A percentile compares a stretch with the other conserved stretches of the same genome.
Evolutionary conservation across 371 early-diverging fungal genomes (phyloP).

Genomic region (Rhizopus arrhizus): DNA sequence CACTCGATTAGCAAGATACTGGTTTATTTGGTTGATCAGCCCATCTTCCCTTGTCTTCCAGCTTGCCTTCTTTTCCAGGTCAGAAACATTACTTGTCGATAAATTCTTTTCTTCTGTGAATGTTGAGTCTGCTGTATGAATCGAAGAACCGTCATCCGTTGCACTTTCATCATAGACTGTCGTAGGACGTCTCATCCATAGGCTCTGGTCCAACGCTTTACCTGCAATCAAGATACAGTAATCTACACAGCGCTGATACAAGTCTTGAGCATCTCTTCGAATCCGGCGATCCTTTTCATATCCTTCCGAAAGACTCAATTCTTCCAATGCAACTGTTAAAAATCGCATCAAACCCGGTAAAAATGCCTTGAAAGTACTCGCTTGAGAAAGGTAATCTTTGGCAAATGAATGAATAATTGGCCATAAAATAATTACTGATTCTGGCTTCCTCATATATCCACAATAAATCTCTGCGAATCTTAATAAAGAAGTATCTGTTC

Average conservation of each 20-base stretch:
- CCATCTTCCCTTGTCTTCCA: conserved; percentile 55
- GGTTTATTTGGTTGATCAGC: conserved; percentile 51
- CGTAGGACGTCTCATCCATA: conserved; percentile 67
- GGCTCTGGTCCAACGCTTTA: conserved; percentile 74
- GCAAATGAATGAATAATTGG: conserved; percentile 63
- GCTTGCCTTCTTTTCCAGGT: conserved; percentile 50
- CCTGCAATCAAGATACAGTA: conserved; percentile 79
- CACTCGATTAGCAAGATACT: conserved; percentile 58
- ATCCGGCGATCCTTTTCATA: conserved; percentile 67
- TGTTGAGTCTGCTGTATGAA: conserved; percentile 18
- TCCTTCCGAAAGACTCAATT: conserved; percentile 44
- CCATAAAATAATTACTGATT: conserved; percentile 66
- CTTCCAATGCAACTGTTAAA: conserved; percentile 61
- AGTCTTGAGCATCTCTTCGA: conserved; percentile 69
- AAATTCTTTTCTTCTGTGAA: conserved; percentile 21
- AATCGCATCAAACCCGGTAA: conserved; percentile 58
- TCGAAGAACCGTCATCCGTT: conserved; percentile 27
- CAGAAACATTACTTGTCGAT: conserved; percentile 47
- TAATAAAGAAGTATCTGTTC: conserved; percentile 64
- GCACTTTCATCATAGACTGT: conserved; percentile 40
- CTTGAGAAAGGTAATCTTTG: conserved; percentile 69
- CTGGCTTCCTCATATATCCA: conserved; percentile 45
- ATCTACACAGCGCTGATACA: conserved; percentile 73
- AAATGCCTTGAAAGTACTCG: conserved; percentile 64
- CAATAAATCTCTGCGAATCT: conserved; percentile 66